These are phyloP conservation scores for Torrubiella hemipterigena DNA, from an alignment of 2,329 filamentous ascomycete genomes.

Conservation along the genomic window DNA sequence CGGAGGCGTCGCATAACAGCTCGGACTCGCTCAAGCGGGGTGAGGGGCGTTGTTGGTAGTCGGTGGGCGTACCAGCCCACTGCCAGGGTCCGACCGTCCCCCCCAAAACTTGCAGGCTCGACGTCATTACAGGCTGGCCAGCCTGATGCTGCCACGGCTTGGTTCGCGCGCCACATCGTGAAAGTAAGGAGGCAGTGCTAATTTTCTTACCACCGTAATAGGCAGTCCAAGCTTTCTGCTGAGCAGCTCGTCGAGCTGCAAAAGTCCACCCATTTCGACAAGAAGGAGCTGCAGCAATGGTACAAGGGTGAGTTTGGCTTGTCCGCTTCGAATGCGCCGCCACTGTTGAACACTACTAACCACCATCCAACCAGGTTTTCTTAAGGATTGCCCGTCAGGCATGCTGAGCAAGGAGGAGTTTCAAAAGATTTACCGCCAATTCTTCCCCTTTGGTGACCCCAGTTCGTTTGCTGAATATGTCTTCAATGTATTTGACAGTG, in stretches of 20 bases:
- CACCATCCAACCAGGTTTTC: conserved; percentile 57
- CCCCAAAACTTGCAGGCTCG: too few species aligned
- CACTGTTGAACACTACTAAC: background rate
- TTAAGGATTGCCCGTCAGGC: conserved; percentile 95
- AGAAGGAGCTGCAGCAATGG: conserved; percentile 99
- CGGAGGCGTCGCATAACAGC: too few species aligned
- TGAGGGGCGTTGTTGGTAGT: too few species aligned
- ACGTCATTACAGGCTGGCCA: too few species aligned
- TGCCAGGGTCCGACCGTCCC: too few species aligned
- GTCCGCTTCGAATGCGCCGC: background rate
- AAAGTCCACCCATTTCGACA: conserved; percentile 96
- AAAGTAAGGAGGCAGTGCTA: too few species aligned
- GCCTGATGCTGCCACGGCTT: too few species aligned
- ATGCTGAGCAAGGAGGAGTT: conserved; percentile 98
- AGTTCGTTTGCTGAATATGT: conserved; percentile 98
- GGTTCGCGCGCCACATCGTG: too few species aligned
- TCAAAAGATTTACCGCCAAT: conserved; percentile 98
- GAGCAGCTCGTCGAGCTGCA: conserved; percentile 93
- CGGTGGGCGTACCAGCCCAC: too few species aligned
- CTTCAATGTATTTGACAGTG: conserved; percentile 97
- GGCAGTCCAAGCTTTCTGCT: conserved; percentile 96
- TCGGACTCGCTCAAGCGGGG: too few species aligned
- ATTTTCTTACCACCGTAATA: conserved; percentile 29
- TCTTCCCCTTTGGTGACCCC: conserved; percentile 97
- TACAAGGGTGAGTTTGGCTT: conserved; percentile 62